Evolutionary conservation across 2,329 filamentous ascomycete species (phyloP).

Genomic region (Fusarium citri): DNA sequence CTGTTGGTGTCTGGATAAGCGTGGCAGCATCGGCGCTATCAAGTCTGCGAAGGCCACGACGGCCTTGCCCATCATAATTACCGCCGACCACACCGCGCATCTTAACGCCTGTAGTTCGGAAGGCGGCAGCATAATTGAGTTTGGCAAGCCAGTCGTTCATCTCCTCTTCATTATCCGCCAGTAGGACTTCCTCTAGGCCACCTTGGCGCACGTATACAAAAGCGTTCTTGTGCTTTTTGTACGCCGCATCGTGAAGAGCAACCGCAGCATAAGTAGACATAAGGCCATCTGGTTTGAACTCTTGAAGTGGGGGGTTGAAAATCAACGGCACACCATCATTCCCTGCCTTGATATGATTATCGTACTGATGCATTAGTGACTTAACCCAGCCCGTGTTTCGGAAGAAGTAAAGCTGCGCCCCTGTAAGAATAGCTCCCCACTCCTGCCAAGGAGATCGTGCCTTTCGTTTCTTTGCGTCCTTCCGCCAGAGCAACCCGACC

Average conservation of each 20-base stretch:
- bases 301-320: slow-evolving; percentile 88
- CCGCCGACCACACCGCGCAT: slow-evolving; percentile 89
- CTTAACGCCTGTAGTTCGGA: slow-evolving; percentile 88
- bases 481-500: slow-evolving; percentile 93
- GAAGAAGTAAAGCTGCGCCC: slow-evolving; percentile 98
- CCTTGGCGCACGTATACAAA: slow-evolving; percentile 91
- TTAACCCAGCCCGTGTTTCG: slow-evolving; percentile 94
- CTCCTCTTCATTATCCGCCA: slow-evolving; percentile 90
- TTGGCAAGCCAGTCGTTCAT: slow-evolving; percentile 98
- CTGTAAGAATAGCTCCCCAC: slow-evolving; percentile 96
- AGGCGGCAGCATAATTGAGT: slow-evolving; percentile 95
- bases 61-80: slow-evolving; percentile 84
- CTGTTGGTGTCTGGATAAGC: slow-evolving; percentile 75
- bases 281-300: slow-evolving; percentile 93
- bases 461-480: slow-evolving; percentile 93
- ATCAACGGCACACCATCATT: slow-evolving; percentile 81
- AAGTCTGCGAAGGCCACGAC: slow-evolving; percentile 77
- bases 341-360: slow-evolving; percentile 81
- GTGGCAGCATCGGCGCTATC: slow-evolving; percentile 71
- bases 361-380: slow-evolving; percentile 87
- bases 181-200: slow-evolving; percentile 87
- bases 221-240: slow-evolving; percentile 95
- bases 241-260: slow-evolving; percentile 84
- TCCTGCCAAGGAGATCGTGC: slow-evolving; percentile 97
- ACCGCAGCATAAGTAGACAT: slow-evolving; percentile 96